Evolutionary conservation across 306 rosid genomes (phyloP).

Genomic region (Medicago arabica): DNA sequence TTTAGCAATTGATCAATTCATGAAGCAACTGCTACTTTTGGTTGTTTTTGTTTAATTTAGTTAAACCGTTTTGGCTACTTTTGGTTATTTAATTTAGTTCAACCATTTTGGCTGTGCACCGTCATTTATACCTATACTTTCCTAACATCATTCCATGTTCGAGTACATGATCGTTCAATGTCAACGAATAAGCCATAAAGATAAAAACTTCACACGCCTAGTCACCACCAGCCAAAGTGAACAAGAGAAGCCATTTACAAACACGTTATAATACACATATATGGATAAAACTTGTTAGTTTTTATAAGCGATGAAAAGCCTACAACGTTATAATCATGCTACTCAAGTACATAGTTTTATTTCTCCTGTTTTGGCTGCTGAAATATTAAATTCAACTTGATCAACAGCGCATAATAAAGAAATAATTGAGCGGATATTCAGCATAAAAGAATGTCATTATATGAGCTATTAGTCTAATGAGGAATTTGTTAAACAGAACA

Average conservation of each 20-base stretch:
- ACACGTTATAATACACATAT: slow-evolving; percentile 1
- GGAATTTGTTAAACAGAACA: background rate
- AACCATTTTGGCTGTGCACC: background rate
- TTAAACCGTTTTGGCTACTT: background rate
- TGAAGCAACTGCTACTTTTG: background rate
- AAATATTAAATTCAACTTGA: slow-evolving; percentile 27
- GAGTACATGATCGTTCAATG: background rate
- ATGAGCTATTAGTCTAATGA: background rate
- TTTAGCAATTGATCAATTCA: background rate
- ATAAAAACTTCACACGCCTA: background rate
- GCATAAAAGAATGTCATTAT: background rate
- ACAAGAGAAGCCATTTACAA: slow-evolving; percentile 1
- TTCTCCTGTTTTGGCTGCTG: slow-evolving; percentile 5
- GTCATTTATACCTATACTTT: background rate
- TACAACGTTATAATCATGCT: background rate
- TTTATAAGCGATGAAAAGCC: slow-evolving; percentile 3
- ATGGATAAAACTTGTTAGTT: background rate
- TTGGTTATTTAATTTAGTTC: too few relatives aligned
- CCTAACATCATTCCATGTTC: slow-evolving; percentile 24
- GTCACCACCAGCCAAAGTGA: slow-evolving; percentile 8
- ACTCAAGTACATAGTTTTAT: background rate
- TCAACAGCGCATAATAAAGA: background rate
- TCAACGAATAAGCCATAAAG: background rate
- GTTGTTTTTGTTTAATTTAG: background rate
- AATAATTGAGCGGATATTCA: slow-evolving; percentile 7